Evolutionary conservation across 805 yeast species (phyloP).

Genomic region (Dipodascus albidus): DNA sequence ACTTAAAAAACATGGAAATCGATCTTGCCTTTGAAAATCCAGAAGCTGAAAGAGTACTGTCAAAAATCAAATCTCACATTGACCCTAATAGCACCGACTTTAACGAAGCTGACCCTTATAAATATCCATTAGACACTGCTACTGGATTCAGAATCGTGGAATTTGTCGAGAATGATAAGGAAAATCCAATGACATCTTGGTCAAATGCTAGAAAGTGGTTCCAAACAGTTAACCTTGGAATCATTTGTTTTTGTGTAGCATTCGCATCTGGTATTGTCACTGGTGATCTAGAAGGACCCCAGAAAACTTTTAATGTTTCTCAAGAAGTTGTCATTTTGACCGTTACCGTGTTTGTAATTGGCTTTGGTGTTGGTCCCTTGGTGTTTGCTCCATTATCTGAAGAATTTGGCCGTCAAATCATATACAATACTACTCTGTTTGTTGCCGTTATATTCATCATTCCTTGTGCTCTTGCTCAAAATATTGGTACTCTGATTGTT

Average conservation of each 20-base stretch:
- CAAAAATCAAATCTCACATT: slow-evolving; percentile 5
- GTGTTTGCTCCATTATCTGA: slow-evolving; percentile 52
- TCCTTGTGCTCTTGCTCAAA: slow-evolving; percentile 44
- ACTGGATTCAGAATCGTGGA: slow-evolving; percentile 49
- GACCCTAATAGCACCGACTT: slow-evolving; percentile 8
- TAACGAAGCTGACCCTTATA: slow-evolving; percentile 37
- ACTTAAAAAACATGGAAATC: slow-evolving; percentile 1
- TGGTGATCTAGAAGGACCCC: slow-evolving; percentile 43
- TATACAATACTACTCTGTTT: slow-evolving; percentile 38
- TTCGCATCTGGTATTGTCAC: slow-evolving; percentile 63
- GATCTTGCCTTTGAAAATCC: slow-evolving; percentile 8
- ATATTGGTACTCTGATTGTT: slow-evolving; percentile 45
- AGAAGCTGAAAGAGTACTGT: slow-evolving; percentile 5
- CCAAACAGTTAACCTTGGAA: slow-evolving; percentile 41
- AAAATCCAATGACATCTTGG: slow-evolving; percentile 26
- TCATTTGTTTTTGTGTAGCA: slow-evolving; percentile 49
- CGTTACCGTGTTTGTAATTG: slow-evolving; percentile 46
- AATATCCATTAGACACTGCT: slow-evolving; percentile 43
- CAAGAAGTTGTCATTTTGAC: slow-evolving; percentile 51
- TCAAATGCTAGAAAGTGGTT: slow-evolving; percentile 42
- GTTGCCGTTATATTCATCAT: slow-evolving; percentile 39
- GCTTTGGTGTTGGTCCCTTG: slow-evolving; percentile 54
- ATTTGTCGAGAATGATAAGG: slow-evolving; percentile 30
- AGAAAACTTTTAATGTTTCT: slow-evolving; percentile 35
- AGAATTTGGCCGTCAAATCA: slow-evolving; percentile 41